A percentile compares a stretch with the other conserved stretches of the same genome.
Evolutionary conservation across 371 early-diverging fungal species (phyloP).

Genomic region (Amoeboaphelidium protococcarum): DNA sequence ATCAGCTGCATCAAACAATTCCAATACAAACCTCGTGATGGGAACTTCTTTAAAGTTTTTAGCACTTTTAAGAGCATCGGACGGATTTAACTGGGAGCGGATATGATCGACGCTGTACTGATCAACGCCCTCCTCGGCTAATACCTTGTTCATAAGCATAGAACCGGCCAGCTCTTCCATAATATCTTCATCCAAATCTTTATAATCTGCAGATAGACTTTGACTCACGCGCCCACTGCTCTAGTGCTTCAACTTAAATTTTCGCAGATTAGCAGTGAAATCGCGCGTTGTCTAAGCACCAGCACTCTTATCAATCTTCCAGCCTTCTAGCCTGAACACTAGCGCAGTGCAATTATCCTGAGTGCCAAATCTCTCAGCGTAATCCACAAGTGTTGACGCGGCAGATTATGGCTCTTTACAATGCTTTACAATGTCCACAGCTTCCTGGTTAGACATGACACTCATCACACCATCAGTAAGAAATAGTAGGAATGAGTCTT

Average conservation of each 20-base stretch:
- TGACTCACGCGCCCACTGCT: no score
- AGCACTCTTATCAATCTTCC: conserved; percentile 12
- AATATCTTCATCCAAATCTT: no score
- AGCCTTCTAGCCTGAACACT: conserved; percentile 46
- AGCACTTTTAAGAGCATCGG: no score
- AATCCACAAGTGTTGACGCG: conserved; percentile 27
- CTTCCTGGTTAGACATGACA: conserved; percentile 48
- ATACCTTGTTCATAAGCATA: no score
- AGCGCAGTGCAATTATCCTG: conserved; percentile 43
- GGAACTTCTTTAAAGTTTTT: no score
- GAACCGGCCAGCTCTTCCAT: no score
- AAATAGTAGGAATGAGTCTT: conserved; percentile 26
- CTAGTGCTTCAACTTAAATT: background rate
- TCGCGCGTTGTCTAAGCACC: background rate
- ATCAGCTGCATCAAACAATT: no score
- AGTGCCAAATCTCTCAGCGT: conserved; percentile 41
- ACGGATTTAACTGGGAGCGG: no score
- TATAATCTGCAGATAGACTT: no score
- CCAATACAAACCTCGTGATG: no score
- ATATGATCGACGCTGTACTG: no score
- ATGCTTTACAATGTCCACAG: conserved; percentile 36
- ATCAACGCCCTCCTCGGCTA: no score
- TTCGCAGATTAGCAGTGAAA: background rate
- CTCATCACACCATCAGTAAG: conserved; percentile 43
- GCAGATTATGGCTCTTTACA: conserved; percentile 23